Evolutionary conservation across 2,329 filamentous ascomycete genomes (phyloP).

Genomic region (Colletotrichum zoysiae): DNA sequence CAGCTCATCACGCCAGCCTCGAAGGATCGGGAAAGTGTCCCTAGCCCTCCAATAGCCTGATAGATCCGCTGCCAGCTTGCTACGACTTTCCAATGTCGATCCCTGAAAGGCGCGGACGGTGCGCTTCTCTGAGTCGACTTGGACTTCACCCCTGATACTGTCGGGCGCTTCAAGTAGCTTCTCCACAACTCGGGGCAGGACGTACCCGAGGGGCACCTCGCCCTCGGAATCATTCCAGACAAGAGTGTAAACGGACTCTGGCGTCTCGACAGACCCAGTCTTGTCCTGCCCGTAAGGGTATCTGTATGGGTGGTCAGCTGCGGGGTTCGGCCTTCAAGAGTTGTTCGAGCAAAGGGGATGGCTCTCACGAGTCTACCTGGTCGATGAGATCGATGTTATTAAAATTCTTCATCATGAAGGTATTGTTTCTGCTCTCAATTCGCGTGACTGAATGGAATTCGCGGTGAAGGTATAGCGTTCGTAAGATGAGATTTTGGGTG

Average conservation of each 20-base stretch:
- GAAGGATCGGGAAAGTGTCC: constrained; percentile 79
- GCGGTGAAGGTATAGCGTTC: neutral
- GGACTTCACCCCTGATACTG: constrained; percentile 68
- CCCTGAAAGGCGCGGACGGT: constrained; percentile 74
- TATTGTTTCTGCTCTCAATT: constrained; percentile 33
- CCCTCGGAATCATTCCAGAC: constrained; percentile 74
- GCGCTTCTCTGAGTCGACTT: constrained; percentile 68
- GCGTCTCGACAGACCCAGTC: constrained; percentile 64
- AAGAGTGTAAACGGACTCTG: constrained; percentile 75
- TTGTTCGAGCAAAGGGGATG: neutral
- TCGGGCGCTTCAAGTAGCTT: constrained; percentile 62
- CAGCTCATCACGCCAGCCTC: constrained; percentile 83
- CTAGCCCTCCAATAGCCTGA: constrained; percentile 76
- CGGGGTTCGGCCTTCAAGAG: neutral
- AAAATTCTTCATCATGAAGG: constrained; percentile 44
- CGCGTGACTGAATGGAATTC: neutral
- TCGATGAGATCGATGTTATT: constrained; percentile 66
- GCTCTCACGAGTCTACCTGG: constrained; percentile 66
- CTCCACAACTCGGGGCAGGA: constrained; percentile 64
- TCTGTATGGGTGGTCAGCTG: constrained; percentile 56
- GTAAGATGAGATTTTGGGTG: constrained; percentile 3
- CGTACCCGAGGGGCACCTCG: constrained; percentile 72
- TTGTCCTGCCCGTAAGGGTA: constrained; percentile 82
- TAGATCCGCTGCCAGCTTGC: constrained; percentile 66
- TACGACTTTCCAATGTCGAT: constrained; percentile 73